A percentile compares a stretch with the other conserved stretches of the same genome.
These are phyloP conservation scores for Plantago major DNA, from an alignment of 257 asterid genomes.

Conservation along the genomic window DNA sequence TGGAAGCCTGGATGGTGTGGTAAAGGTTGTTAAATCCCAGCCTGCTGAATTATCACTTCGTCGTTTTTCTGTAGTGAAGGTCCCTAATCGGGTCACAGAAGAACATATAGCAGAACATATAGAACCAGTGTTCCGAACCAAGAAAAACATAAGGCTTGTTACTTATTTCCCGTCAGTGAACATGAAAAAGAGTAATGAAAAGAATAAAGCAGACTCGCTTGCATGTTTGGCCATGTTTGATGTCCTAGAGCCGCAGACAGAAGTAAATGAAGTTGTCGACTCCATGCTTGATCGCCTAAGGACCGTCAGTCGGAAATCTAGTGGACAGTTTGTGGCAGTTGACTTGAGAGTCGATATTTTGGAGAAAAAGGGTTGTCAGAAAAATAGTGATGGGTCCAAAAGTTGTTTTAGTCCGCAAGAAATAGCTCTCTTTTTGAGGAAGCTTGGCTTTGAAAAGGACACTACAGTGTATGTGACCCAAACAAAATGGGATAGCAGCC, in stretches of 20 bases:
- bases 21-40: constrained; percentile 60
- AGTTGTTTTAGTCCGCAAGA: constrained; percentile 64
- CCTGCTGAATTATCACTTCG: constrained; percentile 55
- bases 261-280: constrained; percentile 80
- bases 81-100: constrained; percentile 81
- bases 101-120: constrained; percentile 61
- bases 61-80: constrained; percentile 71
- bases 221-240: constrained; percentile 96
- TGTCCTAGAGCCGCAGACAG: constrained; percentile 65
- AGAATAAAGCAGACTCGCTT: constrained; percentile 48
- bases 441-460: constrained; percentile 57
- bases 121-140: constrained; percentile 62
- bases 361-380: constrained; percentile 73
- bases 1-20: constrained; percentile 53
- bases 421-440: constrained; percentile 51
- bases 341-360: constrained; percentile 83
- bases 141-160: constrained; percentile 75
- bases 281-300: constrained; percentile 76
- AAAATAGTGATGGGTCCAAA: constrained; percentile 42
- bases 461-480: constrained; percentile 60
- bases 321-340: constrained; percentile 82
- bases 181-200: constrained; percentile 71
- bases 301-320: constrained; percentile 65
- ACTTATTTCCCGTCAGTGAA: constrained; percentile 86
- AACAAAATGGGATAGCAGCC: constrained; percentile 67